Conservation (phyloP, 257 asterid genomes). For the Jaltomata sinuosa region DNA sequence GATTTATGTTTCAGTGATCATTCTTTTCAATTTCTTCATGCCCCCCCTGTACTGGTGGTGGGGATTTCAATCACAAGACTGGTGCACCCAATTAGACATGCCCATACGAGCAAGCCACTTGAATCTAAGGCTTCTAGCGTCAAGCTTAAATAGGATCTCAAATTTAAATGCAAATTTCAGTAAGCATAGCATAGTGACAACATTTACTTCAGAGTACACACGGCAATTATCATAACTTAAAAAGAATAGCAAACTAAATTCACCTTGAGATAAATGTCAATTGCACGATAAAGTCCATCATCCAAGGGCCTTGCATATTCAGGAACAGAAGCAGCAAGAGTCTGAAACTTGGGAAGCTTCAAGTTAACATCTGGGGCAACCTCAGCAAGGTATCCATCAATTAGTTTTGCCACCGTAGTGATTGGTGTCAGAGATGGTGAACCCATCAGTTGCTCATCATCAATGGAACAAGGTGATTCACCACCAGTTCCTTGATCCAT, state of each 20-base stretch:
- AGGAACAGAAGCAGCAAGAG: slow-evolving; percentile 84
- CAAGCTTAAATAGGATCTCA: not conserved
- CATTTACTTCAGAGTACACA: not conserved
- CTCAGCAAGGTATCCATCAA: slow-evolving; percentile 92
- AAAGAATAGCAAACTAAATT: not conserved
- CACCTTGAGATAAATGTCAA: slow-evolving; percentile 92
- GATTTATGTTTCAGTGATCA: not conserved
- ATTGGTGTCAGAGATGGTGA: slow-evolving; percentile 85
- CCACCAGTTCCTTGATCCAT: slow-evolving; percentile 62
- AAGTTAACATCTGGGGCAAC: slow-evolving; percentile 89
- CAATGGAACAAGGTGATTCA: slow-evolving; percentile 72
- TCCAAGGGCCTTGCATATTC: slow-evolving; percentile 93
- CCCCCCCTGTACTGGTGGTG: too few species aligned
- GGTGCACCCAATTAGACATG: not conserved
- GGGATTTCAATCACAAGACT: not conserved
- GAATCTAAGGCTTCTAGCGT: not conserved
- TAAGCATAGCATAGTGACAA: not conserved
- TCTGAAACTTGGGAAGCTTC: slow-evolving; percentile 79
- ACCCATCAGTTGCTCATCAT: slow-evolving; percentile 68
- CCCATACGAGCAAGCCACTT: not conserved
- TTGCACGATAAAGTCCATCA: slow-evolving; percentile 94
- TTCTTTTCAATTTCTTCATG: not conserved
- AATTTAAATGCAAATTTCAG: too few species aligned
- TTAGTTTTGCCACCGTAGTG: slow-evolving; percentile 84
- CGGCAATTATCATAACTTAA: not conserved